Evolutionary conservation across 768 basidiomycete species (phyloP).

Genomic region (Lepiota subincarnata): DNA sequence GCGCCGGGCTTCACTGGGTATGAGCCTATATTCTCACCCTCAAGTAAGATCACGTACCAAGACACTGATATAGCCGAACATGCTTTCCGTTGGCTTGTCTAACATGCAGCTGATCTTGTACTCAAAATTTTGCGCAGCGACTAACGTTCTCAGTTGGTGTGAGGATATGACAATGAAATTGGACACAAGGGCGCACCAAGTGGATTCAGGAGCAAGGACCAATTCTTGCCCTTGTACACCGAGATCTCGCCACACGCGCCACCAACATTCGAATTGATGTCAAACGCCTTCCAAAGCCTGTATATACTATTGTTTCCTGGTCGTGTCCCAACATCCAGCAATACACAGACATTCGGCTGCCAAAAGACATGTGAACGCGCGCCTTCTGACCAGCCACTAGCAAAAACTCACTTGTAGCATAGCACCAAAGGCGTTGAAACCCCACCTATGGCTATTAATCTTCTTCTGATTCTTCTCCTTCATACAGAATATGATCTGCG

Average conservation of each 20-base stretch:
- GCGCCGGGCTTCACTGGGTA: slow-evolving; percentile 67
- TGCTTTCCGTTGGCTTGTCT: slow-evolving; percentile 83
- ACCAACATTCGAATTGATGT: slow-evolving; percentile 86
- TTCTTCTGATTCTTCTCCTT: slow-evolving; percentile 97
- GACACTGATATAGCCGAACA: slow-evolving; percentile 97
- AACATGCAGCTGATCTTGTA: slow-evolving; percentile 91
- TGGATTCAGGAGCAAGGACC: slow-evolving; percentile 79
- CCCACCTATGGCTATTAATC: slow-evolving; percentile 96
- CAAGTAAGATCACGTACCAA: slow-evolving; percentile 43
- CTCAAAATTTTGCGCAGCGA: slow-evolving; percentile 95
- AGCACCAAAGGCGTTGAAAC: slow-evolving; percentile 90
- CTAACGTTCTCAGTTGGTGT: slow-evolving; percentile 27
- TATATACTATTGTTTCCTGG: slow-evolving; percentile 89
- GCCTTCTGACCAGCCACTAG: neutral
- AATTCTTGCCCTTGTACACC: slow-evolving; percentile 86
- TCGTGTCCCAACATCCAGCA: slow-evolving; percentile 92
- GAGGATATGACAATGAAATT: neutral
- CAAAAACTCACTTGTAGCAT: slow-evolving; percentile 62
- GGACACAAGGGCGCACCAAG: slow-evolving; percentile 46
- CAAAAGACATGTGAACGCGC: neutral
- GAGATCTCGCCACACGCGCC: slow-evolving; percentile 98
- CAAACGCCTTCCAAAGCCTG: slow-evolving; percentile 93
- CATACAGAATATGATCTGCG: slow-evolving; percentile 89
- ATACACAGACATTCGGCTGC: slow-evolving; percentile 86
- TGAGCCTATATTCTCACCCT: neutral